A percentile compares a stretch with the other conserved stretches of the same genome.
phyloP scores from a whole-genome alignment of 2,329 filamentous ascomycete genomes.

The Lecanicillium sp. region DNA sequence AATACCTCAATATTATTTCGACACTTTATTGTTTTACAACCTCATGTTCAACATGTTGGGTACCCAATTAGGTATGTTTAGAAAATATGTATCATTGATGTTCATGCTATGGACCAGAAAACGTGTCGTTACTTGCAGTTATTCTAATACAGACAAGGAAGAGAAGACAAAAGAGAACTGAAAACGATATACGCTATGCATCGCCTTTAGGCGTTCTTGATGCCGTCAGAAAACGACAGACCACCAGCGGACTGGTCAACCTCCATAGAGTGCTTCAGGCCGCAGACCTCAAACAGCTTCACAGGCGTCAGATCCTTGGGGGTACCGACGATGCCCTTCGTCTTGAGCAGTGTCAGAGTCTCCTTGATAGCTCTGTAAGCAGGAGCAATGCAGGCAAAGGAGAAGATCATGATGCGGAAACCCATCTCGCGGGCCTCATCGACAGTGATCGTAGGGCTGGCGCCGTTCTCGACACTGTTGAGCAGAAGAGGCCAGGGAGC shows the following conservation, averaged over 20 bases:
- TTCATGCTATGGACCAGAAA: too few species aligned
- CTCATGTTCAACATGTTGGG: too few species aligned
- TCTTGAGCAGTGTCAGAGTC: constrained; percentile 34
- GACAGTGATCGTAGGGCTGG: constrained; percentile 47
- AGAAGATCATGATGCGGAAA: constrained; percentile 54
- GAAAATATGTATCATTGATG: too few species aligned
- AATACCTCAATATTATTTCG: too few species aligned
- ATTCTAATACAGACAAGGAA: constrained; percentile 6
- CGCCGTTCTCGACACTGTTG: constrained; percentile 53
- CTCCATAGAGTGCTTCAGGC: constrained; percentile 42
- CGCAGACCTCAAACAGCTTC: constrained; percentile 46
- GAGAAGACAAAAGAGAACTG: background rate
- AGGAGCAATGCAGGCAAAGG: constrained; percentile 42
- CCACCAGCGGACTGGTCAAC: constrained; percentile 34
- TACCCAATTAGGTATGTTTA: too few species aligned
- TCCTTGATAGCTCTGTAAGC: constrained; percentile 38
- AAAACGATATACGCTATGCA: background rate
- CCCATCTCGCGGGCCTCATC: constrained; percentile 49
- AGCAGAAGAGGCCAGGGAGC: constrained; percentile 46
- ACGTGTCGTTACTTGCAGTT: constrained; percentile 10
- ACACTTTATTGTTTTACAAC: too few species aligned
- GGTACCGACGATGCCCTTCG: constrained; percentile 30
- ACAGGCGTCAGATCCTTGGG: constrained; percentile 39
- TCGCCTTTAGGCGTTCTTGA: constrained; percentile 6
- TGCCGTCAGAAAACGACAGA: constrained; percentile 10